Percentiles rank a stretch among this genome's conserved stretches.
Evolutionary conservation across 192 early-diverging fungal genomes (phyloP).

Genomic region (Coemansia reversa): DNA sequence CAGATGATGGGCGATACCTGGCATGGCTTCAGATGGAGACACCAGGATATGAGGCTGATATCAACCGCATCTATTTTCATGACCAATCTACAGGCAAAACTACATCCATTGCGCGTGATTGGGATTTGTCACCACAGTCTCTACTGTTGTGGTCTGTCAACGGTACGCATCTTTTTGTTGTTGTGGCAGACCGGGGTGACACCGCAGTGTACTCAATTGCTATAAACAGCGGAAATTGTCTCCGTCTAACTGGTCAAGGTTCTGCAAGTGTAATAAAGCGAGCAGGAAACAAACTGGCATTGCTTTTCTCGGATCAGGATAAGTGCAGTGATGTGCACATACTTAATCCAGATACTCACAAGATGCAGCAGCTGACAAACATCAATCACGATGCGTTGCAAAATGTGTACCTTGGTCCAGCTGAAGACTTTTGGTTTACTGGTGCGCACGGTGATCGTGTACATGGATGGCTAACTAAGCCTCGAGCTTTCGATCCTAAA

Average conservation of each 20-base stretch:
- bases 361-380: constrained; percentile 44
- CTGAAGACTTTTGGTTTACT: constrained; percentile 69
- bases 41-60: constrained; percentile 75
- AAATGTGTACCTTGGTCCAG: constrained; percentile 48
- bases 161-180: constrained; percentile 53
- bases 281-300: constrained; percentile 34
- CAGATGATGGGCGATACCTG: constrained; percentile 63
- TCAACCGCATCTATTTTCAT: constrained; percentile 63
- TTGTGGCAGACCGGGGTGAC: constrained; percentile 62
- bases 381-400: constrained; percentile 49
- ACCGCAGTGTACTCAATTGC: constrained; percentile 47
- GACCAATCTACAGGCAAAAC: constrained; percentile 16
- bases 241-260: constrained; percentile 32
- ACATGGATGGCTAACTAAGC: constrained; percentile 64
- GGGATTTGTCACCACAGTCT: constrained; percentile 58
- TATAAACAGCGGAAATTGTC: constrained; percentile 21
- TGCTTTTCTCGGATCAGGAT: constrained; percentile 51
- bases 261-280: constrained; percentile 10
- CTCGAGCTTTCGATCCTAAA: constrained; percentile 54
- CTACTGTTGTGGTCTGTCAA: constrained; percentile 65
- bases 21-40: constrained; percentile 78
- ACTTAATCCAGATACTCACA: constrained; percentile 13
- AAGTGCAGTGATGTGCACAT: constrained; percentile 37
- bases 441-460: constrained; percentile 58
- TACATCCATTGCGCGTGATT: constrained; percentile 44